Evolutionary conservation across 2,329 filamentous ascomycete genomes (phyloP).

Genomic region (Sclerotinia sclerotiorum): DNA sequence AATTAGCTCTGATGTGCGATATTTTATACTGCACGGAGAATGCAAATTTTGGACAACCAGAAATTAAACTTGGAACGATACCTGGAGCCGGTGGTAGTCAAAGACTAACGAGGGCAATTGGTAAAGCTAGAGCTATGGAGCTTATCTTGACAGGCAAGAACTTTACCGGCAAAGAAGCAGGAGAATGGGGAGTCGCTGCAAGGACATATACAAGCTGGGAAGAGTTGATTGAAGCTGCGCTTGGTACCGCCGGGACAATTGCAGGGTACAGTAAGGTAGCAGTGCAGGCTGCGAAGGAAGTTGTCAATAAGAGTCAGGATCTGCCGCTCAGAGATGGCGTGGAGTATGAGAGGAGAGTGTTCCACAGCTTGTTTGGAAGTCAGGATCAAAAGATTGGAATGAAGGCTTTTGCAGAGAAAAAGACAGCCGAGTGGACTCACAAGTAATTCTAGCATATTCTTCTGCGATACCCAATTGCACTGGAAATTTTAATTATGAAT

Average conservation of each 20-base stretch:
- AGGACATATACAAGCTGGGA: slow-evolving; percentile 77
- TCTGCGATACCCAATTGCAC: not conserved
- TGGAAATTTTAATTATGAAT: not conserved
- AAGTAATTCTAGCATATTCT: slow-evolving; percentile 49
- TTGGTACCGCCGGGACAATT: slow-evolving; percentile 86
- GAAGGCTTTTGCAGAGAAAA: slow-evolving; percentile 94
- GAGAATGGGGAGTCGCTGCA: slow-evolving; percentile 86
- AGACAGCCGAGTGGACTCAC: slow-evolving; percentile 87
- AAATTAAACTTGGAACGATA: slow-evolving; percentile 92
- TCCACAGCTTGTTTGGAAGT: slow-evolving; percentile 90
- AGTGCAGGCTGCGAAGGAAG: slow-evolving; percentile 88
- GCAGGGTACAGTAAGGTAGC: slow-evolving; percentile 84
- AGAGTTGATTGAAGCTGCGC: slow-evolving; percentile 74
- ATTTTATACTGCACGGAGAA: slow-evolving; percentile 83
- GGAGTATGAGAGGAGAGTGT: slow-evolving; percentile 90
- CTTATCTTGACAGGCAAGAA: slow-evolving; percentile 82
- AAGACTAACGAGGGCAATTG: slow-evolving; percentile 77
- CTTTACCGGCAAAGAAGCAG: slow-evolving; percentile 82
- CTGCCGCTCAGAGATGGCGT: slow-evolving; percentile 83
- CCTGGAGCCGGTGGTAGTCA: slow-evolving; percentile 92
- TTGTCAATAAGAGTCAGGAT: slow-evolving; percentile 99
- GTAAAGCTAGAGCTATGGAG: slow-evolving; percentile 88
- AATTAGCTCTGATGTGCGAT: slow-evolving; percentile 97
- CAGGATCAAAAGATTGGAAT: slow-evolving; percentile 97
- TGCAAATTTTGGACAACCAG: slow-evolving; percentile 93